Percentiles rank a stretch among this genome's conserved stretches.
phyloP scores from a whole-genome alignment of 2,329 filamentous ascomycete genomes.

The Fusarium oxysporum region DNA sequence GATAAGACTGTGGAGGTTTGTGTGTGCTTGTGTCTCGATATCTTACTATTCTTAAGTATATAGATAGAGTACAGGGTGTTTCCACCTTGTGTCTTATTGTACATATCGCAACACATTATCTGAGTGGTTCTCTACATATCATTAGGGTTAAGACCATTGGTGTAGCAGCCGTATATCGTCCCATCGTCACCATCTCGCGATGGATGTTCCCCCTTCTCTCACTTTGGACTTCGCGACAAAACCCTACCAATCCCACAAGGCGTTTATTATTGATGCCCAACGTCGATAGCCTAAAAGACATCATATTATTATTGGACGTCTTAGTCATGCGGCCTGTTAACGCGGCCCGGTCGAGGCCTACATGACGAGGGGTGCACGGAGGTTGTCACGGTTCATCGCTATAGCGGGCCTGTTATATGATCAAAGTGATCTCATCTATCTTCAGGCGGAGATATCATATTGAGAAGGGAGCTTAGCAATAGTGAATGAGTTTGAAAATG shows the following conservation, averaged over 20 bases:
- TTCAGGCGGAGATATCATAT: not conserved
- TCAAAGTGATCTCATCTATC: not conserved
- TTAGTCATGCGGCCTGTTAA: slow-evolving; percentile 23
- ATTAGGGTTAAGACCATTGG: not conserved
- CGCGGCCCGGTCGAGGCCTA: slow-evolving; percentile 27
- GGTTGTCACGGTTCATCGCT: not conserved
- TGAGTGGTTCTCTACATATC: not conserved
- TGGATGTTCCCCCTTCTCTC: slow-evolving; percentile 32
- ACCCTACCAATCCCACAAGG: slow-evolving; percentile 4
- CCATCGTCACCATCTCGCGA: not conserved
- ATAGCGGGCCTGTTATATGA: not conserved
- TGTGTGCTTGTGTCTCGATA: slow-evolving; percentile 15
- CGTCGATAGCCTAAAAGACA: not conserved
- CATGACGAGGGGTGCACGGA: slow-evolving; percentile 25
- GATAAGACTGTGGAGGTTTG: slow-evolving; percentile 10
- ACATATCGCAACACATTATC: slow-evolving; percentile 23
- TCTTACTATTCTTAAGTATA: slow-evolving; percentile 28
- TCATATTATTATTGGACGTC: slow-evolving; percentile 7
- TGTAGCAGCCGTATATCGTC: not conserved
- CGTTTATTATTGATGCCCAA: slow-evolving; percentile 34
- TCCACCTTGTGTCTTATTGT: slow-evolving; percentile 19
- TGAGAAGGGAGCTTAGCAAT: not conserved
- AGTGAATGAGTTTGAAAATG: not conserved
- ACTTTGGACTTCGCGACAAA: slow-evolving; percentile 17
- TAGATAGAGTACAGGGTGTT: slow-evolving; percentile 10